Evolutionary conservation across 495 filamentous ascomycete species (phyloP), one percentile per base, ranked within the genome.

Genomic region (Cairneyella variabilis): DNA sequence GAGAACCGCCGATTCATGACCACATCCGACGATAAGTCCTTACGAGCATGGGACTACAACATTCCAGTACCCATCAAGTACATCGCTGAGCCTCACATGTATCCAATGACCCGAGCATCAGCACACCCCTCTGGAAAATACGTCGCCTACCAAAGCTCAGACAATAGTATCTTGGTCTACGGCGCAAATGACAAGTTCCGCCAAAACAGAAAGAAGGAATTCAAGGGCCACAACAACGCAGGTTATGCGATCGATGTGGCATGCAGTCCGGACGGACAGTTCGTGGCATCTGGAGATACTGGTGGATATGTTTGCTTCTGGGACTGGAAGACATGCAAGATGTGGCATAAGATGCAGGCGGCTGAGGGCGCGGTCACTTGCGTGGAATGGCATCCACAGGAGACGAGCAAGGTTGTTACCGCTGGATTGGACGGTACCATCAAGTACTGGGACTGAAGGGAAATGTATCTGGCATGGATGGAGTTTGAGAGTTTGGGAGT

Each of bases 321-420:
- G 91, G 92, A 97, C 68, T 97, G 89, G 83, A 98, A 97, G 82
- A 96, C 90, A 32, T 90, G 91, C 62, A 97, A 96, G 71, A 89
- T 98, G 89, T 96, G 86, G 69, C 88, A 93, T 69, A 97, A 97
- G 80, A 80, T 98, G 48, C 74, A 85, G 68, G 91, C 89, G 2
- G 81, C 84, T 48, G 85, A 88, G 39, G 83, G 85, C 5, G 81
- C 92, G 12, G 80, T 96, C 38, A 89, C 88, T 43, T 88, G 83
- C 60, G 73, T 90, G 41, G 85, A 86, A 68, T 98, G 91, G 91
- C 91, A 96, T 72, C 90, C 91, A 27, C 86, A 96, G 73, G 95
- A 97, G 76, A 92, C 85, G 6, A 90, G 85, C 65, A 95, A 96
- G 73, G 85, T 97, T 18, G 90, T 85, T 30, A 95, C 91, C 30